Base-by-base conservation (phyloP, 768 basidiomycete genomes). In the Mycena pura region DNA sequence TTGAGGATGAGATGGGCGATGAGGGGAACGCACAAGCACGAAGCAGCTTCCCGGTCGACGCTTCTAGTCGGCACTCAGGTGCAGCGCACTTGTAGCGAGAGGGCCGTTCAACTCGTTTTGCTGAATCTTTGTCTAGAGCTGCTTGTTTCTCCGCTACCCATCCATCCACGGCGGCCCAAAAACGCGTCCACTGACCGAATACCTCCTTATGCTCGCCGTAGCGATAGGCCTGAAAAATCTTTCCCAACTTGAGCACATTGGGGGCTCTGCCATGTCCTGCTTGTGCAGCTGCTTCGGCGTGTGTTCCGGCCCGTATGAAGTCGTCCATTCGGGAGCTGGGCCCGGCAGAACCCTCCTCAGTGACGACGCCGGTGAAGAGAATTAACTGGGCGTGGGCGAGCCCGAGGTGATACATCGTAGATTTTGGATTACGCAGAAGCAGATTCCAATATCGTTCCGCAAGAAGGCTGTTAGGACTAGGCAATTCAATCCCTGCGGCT, bases 71-170 rank as follows among this genome's bases (percentile, higher is more conserved):
- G 44, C 54, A 56, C 22, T 11, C 43, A 31, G 54, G 54, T 27
- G 43, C 54, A n/a, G 54, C 54, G 34, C 54, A 56, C 32, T 45
- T 36, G n/a, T 45, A 56, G 17, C 54, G 41, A 27, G 44, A 56
- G 29, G 54, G 32, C 24, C 44, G 31, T 19, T 7, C 54, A 38
- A 46, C 22, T 46, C n/a, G 31, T 19, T 27, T 32, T 34, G 40
- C 53, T 6, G 43, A 32, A 24, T 55, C 43, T 24, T 55, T 43
- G 32, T 55, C 41, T 43, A 55, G 29, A 5, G 40, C 32, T n/a
- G 29, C 53, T 27, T 55, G 53, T n/a, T 13, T 44, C 10, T 43
- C 43, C 43, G 53, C 41, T 25, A 25, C 36, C 40, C 53, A 45
- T 19, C 29, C 36, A 27, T 54, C 48, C 31, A 50, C 48, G 21